Percentiles rank a stretch among this genome's conserved stretches.
These are phyloP conservation scores for Penicillium occitanis DNA, from an alignment of 2,329 filamentous ascomycete genomes.

Conservation along the genomic window DNA sequence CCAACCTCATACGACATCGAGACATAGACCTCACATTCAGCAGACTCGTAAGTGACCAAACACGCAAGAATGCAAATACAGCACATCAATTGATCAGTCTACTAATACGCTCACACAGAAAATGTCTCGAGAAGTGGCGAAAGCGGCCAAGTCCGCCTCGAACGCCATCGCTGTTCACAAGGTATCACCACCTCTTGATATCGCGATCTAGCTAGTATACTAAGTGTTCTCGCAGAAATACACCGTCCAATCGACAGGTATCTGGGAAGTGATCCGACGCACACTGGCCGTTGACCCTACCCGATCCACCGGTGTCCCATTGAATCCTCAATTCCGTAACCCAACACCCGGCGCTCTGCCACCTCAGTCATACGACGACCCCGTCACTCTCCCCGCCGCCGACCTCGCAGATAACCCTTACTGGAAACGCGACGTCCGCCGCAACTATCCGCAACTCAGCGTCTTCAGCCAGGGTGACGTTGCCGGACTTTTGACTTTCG, in stretches of 20 bases:
- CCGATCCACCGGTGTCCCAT: constrained; percentile 85
- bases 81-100: background rate
- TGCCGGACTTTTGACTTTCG: constrained; percentile 79
- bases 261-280: constrained; percentile 83
- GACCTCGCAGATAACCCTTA: constrained; percentile 91
- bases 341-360: constrained; percentile 74
- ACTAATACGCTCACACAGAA: constrained; percentile 21
- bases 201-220: background rate
- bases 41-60: constrained; percentile 9
- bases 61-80: background rate
- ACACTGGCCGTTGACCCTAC: constrained; percentile 77
- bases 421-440: constrained; percentile 89
- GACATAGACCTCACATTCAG: constrained; percentile 8
- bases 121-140: constrained; percentile 40
- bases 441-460: constrained; percentile 77
- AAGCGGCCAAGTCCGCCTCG: constrained; percentile 41
- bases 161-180: constrained; percentile 39
- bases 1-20: constrained; percentile 8
- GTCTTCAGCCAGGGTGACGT: constrained; percentile 81
- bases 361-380: constrained; percentile 73
- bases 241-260: constrained; percentile 81
- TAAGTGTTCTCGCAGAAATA: constrained; percentile 72
- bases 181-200: constrained; percentile 28
- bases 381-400: constrained; percentile 77
- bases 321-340: constrained; percentile 90